Percentiles rank a stretch among this genome's conserved stretches.
Conservation (phyloP, 495 filamentous ascomycete species). For the Penicillium odoratum region DNA sequence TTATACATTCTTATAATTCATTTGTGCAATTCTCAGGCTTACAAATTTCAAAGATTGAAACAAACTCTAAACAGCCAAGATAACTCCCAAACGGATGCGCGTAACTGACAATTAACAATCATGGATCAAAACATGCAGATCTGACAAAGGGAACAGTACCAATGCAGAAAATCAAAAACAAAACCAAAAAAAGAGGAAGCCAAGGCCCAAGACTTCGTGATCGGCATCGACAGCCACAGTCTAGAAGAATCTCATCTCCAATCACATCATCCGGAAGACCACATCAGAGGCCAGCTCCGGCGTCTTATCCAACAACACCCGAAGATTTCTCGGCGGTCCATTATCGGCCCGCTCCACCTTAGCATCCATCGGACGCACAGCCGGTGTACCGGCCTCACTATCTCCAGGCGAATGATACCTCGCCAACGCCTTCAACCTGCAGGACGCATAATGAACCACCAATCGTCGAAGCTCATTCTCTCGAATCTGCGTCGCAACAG, state of each 20-base stretch:
- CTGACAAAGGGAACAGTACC: too few relatives aligned
- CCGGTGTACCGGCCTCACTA: conserved; percentile 26
- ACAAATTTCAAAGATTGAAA: too few relatives aligned
- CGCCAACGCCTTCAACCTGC: conserved; percentile 45
- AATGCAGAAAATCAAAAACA: too few relatives aligned
- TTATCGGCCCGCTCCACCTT: conserved; percentile 19
- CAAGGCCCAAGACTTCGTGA: background rate
- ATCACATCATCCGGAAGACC: conserved; percentile 49
- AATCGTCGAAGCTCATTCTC: conserved; percentile 47
- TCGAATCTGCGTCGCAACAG: conserved; percentile 45
- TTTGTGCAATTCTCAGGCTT: too few relatives aligned
- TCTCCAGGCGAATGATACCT: conserved; percentile 37
- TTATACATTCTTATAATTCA: too few relatives aligned
- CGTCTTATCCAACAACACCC: conserved; percentile 39
- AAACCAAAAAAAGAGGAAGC: too few relatives aligned
- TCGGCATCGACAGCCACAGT: background rate
- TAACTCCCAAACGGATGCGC: too few relatives aligned
- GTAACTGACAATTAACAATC: too few relatives aligned
- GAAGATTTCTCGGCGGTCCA: conserved; percentile 32
- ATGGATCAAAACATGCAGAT: too few relatives aligned
- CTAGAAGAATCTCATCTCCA: conserved; percentile 5
- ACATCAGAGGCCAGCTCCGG: conserved; percentile 48
- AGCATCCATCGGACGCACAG: conserved; percentile 20
- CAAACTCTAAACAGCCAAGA: too few relatives aligned
- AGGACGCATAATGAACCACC: conserved; percentile 46